Percentiles rank a stretch among this genome's conserved stretches.
These are phyloP conservation scores for Closterium sp. DNA, from an alignment of 139 green algal genomes.

Conservation along the genomic window DNA sequence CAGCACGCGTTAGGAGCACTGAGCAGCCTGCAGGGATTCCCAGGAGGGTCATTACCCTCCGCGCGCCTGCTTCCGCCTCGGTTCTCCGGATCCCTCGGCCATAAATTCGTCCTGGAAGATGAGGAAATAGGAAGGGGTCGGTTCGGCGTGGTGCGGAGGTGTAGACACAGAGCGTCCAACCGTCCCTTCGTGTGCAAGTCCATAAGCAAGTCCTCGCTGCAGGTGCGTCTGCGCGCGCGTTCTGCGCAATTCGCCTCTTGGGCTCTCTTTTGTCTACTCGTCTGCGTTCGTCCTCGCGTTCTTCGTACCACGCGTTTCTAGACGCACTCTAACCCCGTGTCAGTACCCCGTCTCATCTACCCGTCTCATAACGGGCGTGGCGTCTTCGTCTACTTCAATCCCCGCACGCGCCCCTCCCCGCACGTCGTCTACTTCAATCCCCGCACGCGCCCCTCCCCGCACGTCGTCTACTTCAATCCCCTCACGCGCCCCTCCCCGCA, in stretches of 20 bases:
- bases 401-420: too few relatives aligned
- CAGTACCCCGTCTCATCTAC: too few relatives aligned
- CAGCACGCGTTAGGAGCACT: background rate
- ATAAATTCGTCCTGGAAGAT: background rate
- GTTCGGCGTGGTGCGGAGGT: conserved; percentile 6
- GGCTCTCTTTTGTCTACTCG: too few relatives aligned
- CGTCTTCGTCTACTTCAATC: too few relatives aligned
- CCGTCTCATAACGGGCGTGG: too few relatives aligned
- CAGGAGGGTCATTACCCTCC: background rate
- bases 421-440: too few relatives aligned
- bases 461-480: too few relatives aligned
- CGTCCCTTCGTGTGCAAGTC: background rate
- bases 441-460: too few relatives aligned
- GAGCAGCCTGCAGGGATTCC: background rate
- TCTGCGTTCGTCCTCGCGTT: too few relatives aligned
- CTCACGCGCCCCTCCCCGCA: too few relatives aligned
- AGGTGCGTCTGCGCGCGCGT: background rate
- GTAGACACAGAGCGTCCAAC: background rate
- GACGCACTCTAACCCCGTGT: background rate
- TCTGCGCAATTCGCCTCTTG: too few relatives aligned
- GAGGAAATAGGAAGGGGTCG: background rate
- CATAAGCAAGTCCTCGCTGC: background rate
- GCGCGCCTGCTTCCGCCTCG: background rate
- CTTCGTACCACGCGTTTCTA: background rate
- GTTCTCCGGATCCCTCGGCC: background rate